Percentiles rank a stretch among this genome's conserved stretches.
These are phyloP conservation scores for Cercospora zeina DNA, from an alignment of 2,329 filamentous ascomycete genomes.

Conservation along the genomic window DNA sequence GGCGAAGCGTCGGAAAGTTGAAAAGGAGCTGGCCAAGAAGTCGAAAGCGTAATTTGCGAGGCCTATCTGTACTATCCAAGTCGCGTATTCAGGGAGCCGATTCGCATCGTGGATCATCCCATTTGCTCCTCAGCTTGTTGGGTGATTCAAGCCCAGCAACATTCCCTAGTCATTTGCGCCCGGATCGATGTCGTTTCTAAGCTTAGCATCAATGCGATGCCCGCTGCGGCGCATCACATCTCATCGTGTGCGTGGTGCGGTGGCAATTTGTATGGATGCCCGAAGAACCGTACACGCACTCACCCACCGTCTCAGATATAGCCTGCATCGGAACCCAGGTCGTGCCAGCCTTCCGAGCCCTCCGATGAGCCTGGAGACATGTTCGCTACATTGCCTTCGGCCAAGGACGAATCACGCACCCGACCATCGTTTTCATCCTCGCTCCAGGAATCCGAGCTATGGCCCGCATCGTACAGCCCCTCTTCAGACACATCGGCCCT, in stretches of 20 bases:
- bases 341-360: background rate
- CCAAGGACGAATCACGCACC: background rate
- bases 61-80: background rate
- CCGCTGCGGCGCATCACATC: too few relatives aligned
- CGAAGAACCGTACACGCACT: background rate
- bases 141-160: too few relatives aligned
- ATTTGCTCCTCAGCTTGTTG: background rate
- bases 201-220: too few relatives aligned
- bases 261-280: too few relatives aligned
- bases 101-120: background rate
- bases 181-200: too few relatives aligned
- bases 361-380: background rate
- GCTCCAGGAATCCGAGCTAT: slow-evolving; percentile 14
- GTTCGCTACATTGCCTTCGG: background rate
- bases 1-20: slow-evolving; percentile 85
- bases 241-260: too few relatives aligned
- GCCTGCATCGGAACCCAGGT: background rate
- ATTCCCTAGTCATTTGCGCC: too few relatives aligned
- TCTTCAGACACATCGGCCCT: background rate
- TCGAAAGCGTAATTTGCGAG: slow-evolving; percentile 9
- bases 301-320: background rate
- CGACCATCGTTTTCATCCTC: background rate
- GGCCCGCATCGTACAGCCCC: background rate
- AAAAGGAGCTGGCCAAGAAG: slow-evolving; percentile 46
- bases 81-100: background rate